Evolutionary conservation across 2,329 filamentous ascomycete genomes (phyloP), one percentile per base, ranked within the genome.

Genomic region (Penicillium frequentans): DNA sequence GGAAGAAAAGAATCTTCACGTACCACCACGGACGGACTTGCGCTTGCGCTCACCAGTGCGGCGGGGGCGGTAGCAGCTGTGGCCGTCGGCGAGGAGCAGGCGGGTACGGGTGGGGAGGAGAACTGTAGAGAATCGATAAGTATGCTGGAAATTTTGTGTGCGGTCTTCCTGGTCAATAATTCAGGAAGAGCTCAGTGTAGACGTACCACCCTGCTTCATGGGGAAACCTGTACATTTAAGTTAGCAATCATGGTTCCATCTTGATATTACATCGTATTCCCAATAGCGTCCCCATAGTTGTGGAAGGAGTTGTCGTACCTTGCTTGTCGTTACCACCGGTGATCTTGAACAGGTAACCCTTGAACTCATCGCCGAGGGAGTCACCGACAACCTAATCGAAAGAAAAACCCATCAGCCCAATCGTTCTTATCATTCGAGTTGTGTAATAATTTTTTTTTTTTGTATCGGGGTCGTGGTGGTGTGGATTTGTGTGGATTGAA

Each of bases 311-410:
- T 29, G 54, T 61, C 73, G 64, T 76, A 77, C 74, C 95, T 87
- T 99, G 96, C 91, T 99, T 99, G 90, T 99, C 95, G 90, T 99
- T 99, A 79, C 96, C 95, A 77, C 95, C 96, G 75, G 95, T 99
- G 85, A 99, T 98, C 80, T 88, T 90, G 89, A 99, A 92, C 85
- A 99, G 89, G 86, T 99, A 99, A 82, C 95, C 95, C 87, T 97
- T 97, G 90, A 96, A 99, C 84, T 99, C 95, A 78, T 98, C 93
- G 77, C 95, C 95, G 76, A 99, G 86, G 78, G 88, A 90, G 84
- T 99, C 96, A 76, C 90, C 95, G 73, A 90, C 82, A 73, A 99
- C 90, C 84, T 97, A 72, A 63, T 68, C 49, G 49, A 60, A 59
- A 66, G 19, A 56, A 63, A 59, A 57, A 60, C 66, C 62, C 68